Evolutionary conservation across 169 alveolate species (phyloP).

Genomic region (Ophryocystis elektroscirrha): DNA sequence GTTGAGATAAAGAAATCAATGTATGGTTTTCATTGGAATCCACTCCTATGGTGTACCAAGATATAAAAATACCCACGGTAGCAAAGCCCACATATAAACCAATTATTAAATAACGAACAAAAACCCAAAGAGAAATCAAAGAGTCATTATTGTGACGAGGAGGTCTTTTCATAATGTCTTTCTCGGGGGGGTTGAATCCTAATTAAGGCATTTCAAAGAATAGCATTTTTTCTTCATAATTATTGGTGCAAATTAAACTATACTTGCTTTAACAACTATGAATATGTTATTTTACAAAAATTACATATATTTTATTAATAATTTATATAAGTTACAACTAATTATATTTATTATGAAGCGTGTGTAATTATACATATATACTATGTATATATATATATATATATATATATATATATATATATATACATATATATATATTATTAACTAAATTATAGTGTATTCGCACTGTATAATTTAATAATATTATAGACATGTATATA

Average conservation of each 20-base stretch:
- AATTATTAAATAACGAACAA: constrained; percentile 48
- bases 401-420: too few species aligned
- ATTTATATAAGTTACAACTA: too few species aligned
- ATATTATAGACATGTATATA: too few species aligned
- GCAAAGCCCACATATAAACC: constrained; percentile 93
- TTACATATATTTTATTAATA: too few species aligned
- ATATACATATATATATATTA: not conserved
- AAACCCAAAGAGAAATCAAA: constrained; percentile 72
- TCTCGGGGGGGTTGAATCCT: constrained; percentile 97
- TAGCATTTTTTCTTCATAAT: too few species aligned
- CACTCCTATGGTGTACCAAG: constrained; percentile 66
- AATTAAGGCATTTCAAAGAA: too few species aligned
- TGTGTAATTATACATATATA: not conserved
- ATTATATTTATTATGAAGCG: not conserved
- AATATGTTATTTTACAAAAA: too few species aligned
- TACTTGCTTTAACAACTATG: too few species aligned
- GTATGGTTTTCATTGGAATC: constrained; percentile 75
- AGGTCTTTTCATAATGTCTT: constrained; percentile 79
- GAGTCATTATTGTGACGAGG: constrained; percentile 84
- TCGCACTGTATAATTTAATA: too few species aligned
- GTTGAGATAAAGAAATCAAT: constrained; percentile 59
- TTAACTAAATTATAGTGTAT: too few species aligned
- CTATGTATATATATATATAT: too few species aligned
- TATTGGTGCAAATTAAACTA: too few species aligned
- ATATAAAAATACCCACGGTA: constrained; percentile 85